Evolutionary conservation across 2,329 filamentous ascomycete species (phyloP).

Genomic region (Alternaria hordeiaustralica): DNA sequence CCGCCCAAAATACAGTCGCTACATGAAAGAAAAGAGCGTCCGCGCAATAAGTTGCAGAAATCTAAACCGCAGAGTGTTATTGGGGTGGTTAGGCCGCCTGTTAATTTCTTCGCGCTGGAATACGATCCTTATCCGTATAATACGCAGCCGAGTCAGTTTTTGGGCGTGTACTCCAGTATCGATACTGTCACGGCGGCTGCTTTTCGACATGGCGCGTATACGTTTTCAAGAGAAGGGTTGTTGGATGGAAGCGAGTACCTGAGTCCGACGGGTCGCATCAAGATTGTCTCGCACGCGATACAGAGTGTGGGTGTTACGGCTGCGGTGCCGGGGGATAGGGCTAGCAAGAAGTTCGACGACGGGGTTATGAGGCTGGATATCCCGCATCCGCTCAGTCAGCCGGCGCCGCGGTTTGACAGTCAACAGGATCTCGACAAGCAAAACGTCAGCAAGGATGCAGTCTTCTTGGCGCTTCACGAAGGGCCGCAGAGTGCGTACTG

Average conservation of each 20-base stretch:
- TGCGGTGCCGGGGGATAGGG: conserved; percentile 6
- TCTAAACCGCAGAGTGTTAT: neutral
- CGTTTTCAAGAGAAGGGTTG: conserved; percentile 31
- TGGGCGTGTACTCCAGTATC: conserved; percentile 31
- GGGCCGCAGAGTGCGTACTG: conserved; percentile 21
- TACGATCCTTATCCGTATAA: conserved; percentile 32
- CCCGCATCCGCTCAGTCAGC: conserved; percentile 25
- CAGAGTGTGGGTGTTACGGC: conserved; percentile 20
- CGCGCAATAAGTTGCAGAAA: conserved; percentile 22
- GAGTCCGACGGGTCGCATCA: conserved; percentile 30
- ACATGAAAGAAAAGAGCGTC: conserved; percentile 14
- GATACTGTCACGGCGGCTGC: conserved; percentile 26
- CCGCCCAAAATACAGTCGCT: conserved; percentile 17
- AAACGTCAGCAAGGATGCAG: neutral
- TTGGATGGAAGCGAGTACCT: conserved; percentile 31
- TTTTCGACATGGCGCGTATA: conserved; percentile 27
- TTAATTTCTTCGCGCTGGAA: conserved; percentile 21
- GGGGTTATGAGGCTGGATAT: conserved; percentile 26
- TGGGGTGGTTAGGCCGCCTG: neutral
- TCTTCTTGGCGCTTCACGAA: conserved; percentile 27
- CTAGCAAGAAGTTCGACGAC: conserved; percentile 7
- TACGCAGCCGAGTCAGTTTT: conserved; percentile 22
- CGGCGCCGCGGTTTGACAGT: conserved; percentile 1
- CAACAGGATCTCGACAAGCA: conserved; percentile 4
- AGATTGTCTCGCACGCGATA: conserved; percentile 22